Evolutionary conservation across 169 alveolate species (phyloP).

Genomic region (Sarcocystis neurona): DNA sequence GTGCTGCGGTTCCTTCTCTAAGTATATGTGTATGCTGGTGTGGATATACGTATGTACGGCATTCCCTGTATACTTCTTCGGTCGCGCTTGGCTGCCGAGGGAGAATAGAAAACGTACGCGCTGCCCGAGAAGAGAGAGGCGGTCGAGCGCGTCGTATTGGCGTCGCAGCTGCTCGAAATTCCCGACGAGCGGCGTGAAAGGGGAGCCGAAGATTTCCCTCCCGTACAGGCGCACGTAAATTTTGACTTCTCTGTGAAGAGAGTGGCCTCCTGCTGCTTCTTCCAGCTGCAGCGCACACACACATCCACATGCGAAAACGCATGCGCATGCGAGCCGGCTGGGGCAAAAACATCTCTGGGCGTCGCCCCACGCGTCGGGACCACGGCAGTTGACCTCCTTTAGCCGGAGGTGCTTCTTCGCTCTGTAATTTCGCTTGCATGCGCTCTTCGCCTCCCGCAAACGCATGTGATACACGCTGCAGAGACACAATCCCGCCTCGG

Average conservation of each 20-base stretch:
- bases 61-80: background rate
- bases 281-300: no score
- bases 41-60: background rate
- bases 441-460: no score
- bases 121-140: conserved; percentile 1
- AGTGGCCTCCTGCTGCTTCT: no score
- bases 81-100: background rate
- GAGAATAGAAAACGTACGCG: background rate
- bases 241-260: background rate
- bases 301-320: no score
- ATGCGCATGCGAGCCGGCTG: no score
- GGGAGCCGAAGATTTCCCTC: conserved; percentile 8
- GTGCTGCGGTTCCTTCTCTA: background rate
- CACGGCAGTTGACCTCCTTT: no score
- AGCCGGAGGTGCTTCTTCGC: no score
- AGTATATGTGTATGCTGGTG: background rate
- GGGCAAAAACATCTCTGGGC: no score
- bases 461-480: no score
- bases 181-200: conserved; percentile 5
- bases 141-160: background rate
- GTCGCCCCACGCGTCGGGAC: no score
- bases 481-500: no score
- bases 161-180: conserved; percentile 4
- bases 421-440: no score
- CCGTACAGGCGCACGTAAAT: conserved; percentile 23